phyloP scores from a whole-genome alignment of 441 rosid species.

The Gossypium gossypioides region DNA sequence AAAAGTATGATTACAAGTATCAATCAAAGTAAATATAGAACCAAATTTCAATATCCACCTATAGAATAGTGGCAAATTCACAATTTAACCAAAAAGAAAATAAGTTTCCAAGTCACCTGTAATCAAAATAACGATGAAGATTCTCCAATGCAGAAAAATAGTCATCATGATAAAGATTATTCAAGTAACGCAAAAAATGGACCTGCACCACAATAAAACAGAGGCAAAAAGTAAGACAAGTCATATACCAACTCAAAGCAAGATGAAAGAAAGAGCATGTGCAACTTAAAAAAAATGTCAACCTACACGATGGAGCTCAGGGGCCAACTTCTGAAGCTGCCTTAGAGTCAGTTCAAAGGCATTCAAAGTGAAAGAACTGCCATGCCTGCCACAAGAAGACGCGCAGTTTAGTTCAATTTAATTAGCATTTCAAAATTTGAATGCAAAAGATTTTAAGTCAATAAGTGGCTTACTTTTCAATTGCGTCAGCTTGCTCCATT shows the following conservation, averaged over 20 bases:
- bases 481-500: constrained; percentile 73
- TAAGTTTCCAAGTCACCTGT: constrained; percentile 47
- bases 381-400: constrained; percentile 46
- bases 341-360: constrained; percentile 54
- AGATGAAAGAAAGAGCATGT: background rate
- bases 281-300: constrained; percentile 13
- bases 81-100: background rate
- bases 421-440: background rate
- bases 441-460: background rate
- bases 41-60: background rate
- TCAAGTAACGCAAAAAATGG: constrained; percentile 83
- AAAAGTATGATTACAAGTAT: background rate
- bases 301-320: constrained; percentile 90
- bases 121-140: constrained; percentile 86
- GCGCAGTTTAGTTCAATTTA: background rate
- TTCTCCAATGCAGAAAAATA: constrained; percentile 85
- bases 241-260: background rate
- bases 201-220: constrained; percentile 45
- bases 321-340: constrained; percentile 76
- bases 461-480: constrained; percentile 55
- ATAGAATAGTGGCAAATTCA: background rate
- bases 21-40: background rate
- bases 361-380: constrained; percentile 57
- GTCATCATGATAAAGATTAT: constrained; percentile 75
- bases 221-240: constrained; percentile 7